A percentile compares a stretch with the other conserved stretches of the same genome.
Evolutionary conservation across 768 basidiomycete genomes (phyloP).

Genomic region (Aureoboletus auriporus): DNA sequence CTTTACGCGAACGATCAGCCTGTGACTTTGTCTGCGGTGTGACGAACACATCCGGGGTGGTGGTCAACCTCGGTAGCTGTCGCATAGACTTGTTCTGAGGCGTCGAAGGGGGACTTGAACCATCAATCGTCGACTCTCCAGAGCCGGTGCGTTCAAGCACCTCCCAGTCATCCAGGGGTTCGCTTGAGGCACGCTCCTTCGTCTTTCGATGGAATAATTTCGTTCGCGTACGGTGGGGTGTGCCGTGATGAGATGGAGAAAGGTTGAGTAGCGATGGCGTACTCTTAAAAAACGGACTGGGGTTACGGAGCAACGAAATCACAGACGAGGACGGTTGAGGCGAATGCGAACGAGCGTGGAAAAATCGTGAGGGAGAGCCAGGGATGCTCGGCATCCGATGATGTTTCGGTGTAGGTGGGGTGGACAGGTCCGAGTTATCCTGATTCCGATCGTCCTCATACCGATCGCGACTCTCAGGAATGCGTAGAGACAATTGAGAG

Average conservation of each 20-base stretch:
- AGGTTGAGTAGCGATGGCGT: slow-evolving; percentile 28
- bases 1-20: slow-evolving; percentile 21
- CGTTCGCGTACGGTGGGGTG: slow-evolving; percentile 24
- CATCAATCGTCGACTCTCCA: slow-evolving; percentile 22
- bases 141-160: slow-evolving; percentile 28
- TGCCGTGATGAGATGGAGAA: slow-evolving; percentile 31
- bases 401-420: slow-evolving; percentile 31
- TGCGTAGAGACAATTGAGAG: slow-evolving; percentile 31
- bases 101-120: slow-evolving; percentile 17
- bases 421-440: slow-evolving; percentile 29
- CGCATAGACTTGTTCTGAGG: slow-evolving; percentile 16
- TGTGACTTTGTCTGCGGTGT: slow-evolving; percentile 5
- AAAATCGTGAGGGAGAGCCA: slow-evolving; percentile 29
- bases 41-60: slow-evolving; percentile 12
- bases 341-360: slow-evolving; percentile 27
- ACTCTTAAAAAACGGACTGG: slow-evolving; percentile 33
- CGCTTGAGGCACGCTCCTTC: slow-evolving; percentile 31
- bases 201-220: slow-evolving; percentile 34
- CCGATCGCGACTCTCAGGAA: slow-evolving; percentile 29
- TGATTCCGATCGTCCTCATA: slow-evolving; percentile 30
- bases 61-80: slow-evolving; percentile 10
- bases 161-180: slow-evolving; percentile 32
- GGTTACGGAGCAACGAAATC: slow-evolving; percentile 32
- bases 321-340: slow-evolving; percentile 34
- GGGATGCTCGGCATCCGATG: slow-evolving; percentile 29